Evolutionary conservation across 1,284 basidiomycete genomes (phyloP).

Genomic region (Heterobasidion annosum): DNA sequence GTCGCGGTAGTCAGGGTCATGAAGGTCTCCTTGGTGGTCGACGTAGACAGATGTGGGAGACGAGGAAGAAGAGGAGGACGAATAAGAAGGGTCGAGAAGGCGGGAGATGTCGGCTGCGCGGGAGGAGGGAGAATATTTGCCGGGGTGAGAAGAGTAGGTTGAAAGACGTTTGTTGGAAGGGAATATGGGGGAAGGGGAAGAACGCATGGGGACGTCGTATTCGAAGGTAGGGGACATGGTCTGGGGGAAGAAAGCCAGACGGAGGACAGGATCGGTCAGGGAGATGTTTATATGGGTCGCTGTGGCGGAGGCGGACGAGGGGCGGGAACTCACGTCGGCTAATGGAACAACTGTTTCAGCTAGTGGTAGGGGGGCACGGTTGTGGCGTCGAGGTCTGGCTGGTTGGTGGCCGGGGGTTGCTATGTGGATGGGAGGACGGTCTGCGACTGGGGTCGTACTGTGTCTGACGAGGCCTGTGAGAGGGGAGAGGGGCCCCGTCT

Average conservation of each 20-base stretch:
- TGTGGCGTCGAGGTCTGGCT: background rate
- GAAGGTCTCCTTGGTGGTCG: constrained; percentile 51
- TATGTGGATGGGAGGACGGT: background rate
- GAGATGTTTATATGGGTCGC: background rate
- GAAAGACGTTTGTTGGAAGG: constrained; percentile 6
- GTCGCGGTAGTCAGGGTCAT: constrained; percentile 61
- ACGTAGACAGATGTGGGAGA: constrained; percentile 38
- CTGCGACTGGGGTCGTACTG: too few relatives aligned
- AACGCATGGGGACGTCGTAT: constrained; percentile 12
- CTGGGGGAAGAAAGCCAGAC: background rate
- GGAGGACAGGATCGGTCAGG: background rate
- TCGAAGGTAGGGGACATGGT: constrained; percentile 11
- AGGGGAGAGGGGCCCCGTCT: too few relatives aligned
- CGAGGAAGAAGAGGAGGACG: constrained; percentile 27
- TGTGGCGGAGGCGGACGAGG: background rate
- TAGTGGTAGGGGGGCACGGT: background rate
- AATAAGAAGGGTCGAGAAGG: constrained; percentile 56
- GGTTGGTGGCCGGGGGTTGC: background rate
- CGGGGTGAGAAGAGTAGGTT: constrained; percentile 10
- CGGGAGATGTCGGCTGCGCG: constrained; percentile 44
- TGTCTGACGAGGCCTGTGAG: too few relatives aligned
- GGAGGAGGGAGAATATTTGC: constrained; percentile 24
- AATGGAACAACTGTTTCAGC: background rate
- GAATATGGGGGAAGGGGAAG: background rate
- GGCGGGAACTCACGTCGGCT: background rate